phyloP scores from a whole-genome alignment of 805 yeast species.

The Lipomyces spencermartinsiae region DNA sequence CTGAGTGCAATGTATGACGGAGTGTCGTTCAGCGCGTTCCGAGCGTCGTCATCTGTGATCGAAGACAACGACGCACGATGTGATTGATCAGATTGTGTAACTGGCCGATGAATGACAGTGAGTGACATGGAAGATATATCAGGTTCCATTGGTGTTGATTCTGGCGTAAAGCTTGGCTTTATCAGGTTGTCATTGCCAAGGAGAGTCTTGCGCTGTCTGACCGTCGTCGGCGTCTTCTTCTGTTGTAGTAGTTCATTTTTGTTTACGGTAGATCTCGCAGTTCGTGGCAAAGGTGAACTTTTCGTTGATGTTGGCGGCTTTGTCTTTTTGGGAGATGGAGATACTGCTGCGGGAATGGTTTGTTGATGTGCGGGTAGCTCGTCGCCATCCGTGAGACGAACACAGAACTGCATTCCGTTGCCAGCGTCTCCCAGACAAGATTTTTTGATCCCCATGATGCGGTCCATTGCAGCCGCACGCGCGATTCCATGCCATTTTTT shows the following conservation, averaged over 20 bases:
- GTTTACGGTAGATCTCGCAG: background rate
- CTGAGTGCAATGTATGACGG: slow-evolving; percentile 14
- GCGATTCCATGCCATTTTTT: slow-evolving; percentile 36
- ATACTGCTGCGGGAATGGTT: background rate
- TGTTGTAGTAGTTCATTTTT: slow-evolving; percentile 1
- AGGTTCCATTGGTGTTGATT: background rate
- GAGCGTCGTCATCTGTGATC: slow-evolving; percentile 14
- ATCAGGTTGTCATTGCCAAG: background rate
- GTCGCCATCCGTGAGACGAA: slow-evolving; percentile 1
- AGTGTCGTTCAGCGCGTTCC: slow-evolving; percentile 6
- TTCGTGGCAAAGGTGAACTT: background rate
- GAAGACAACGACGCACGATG: slow-evolving; percentile 7
- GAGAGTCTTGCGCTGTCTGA: background rate
- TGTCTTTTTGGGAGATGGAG: slow-evolving; percentile 1
- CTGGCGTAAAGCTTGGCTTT: background rate
- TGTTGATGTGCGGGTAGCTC: background rate
- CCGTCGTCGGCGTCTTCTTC: background rate
- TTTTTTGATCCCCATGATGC: slow-evolving; percentile 8
- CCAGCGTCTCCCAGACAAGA: background rate
- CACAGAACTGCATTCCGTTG: background rate
- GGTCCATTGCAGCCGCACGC: slow-evolving; percentile 35
- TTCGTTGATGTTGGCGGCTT: background rate
- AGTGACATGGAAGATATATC: background rate
- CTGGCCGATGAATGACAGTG: background rate
- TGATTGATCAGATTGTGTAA: background rate